phyloP scores from a whole-genome alignment of 495 filamentous ascomycete species.

The Penicillium crystallinum region DNA sequence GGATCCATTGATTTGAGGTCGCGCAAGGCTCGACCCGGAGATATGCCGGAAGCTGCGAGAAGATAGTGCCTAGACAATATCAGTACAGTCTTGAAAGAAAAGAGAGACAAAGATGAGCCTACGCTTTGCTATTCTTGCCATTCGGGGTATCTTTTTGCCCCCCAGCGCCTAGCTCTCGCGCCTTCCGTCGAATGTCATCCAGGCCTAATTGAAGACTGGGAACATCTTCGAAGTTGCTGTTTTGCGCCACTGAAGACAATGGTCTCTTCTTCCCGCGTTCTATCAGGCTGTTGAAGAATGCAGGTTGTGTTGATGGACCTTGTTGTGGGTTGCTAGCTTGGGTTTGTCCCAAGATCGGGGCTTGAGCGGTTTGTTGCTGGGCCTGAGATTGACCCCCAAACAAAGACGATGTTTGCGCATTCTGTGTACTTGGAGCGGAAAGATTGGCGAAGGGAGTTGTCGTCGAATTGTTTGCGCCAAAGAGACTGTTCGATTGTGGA shows the following conservation, averaged over 20 bases:
- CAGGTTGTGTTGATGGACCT: conserved; percentile 45
- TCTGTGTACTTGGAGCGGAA: conserved; percentile 18
- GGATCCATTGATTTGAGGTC: conserved; percentile 63
- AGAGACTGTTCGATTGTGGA: conserved; percentile 25
- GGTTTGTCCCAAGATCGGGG: conserved; percentile 30
- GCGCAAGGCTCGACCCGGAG: conserved; percentile 67
- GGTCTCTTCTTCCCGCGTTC: conserved; percentile 62
- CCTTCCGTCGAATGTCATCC: conserved; percentile 78
- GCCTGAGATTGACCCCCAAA: conserved; percentile 27
- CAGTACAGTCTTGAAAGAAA: neutral
- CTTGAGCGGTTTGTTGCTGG: conserved; percentile 32
- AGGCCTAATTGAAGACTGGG: conserved; percentile 72
- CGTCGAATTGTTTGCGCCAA: conserved; percentile 30
- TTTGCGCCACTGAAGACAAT: conserved; percentile 32
- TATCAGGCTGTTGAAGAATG: conserved; percentile 83
- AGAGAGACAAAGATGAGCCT: conserved; percentile 20
- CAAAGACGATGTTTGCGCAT: conserved; percentile 20
- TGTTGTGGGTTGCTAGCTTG: conserved; percentile 14
- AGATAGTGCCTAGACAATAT: conserved; percentile 60
- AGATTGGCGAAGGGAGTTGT: conserved; percentile 16
- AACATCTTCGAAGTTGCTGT: conserved; percentile 42
- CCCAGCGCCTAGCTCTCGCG: conserved; percentile 66
- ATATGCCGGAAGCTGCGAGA: conserved; percentile 82
- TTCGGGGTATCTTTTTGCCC: conserved; percentile 41
- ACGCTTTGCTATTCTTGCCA: conserved; percentile 60